These are phyloP conservation scores for Thymus quinquecostatus DNA, from an alignment of 257 asterid genomes.

Conservation along the genomic window DNA sequence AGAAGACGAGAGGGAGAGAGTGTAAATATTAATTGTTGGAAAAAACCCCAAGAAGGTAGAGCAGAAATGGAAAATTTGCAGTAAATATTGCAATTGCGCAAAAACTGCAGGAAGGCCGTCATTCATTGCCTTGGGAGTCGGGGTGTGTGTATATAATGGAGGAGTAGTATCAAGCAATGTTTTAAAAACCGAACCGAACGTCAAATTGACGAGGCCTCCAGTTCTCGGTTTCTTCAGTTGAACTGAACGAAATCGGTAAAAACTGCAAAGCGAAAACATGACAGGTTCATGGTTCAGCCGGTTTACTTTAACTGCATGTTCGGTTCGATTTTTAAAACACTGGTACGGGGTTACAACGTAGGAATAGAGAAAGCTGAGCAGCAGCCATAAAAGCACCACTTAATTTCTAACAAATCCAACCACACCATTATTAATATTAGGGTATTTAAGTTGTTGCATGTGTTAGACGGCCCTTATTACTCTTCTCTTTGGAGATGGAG, in stretches of 20 bases:
- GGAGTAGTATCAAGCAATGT: too few species aligned
- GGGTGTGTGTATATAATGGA: slow-evolving; percentile 30
- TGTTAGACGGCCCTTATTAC: slow-evolving; percentile 37
- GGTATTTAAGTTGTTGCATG: slow-evolving; percentile 36
- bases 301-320: too few species aligned
- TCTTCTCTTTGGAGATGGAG: not conserved
- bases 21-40: slow-evolving; percentile 53
- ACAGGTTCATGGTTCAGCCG: too few species aligned
- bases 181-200: too few species aligned
- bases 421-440: slow-evolving; percentile 49
- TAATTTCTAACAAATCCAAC: slow-evolving; percentile 68
- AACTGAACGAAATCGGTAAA: too few species aligned
- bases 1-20: slow-evolving; percentile 37
- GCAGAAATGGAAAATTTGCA: slow-evolving; percentile 57
- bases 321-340: too few species aligned
- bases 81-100: slow-evolving; percentile 66
- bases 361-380: slow-evolving; percentile 38
- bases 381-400: slow-evolving; percentile 54
- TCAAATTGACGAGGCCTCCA: too few species aligned
- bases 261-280: too few species aligned
- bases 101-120: slow-evolving; percentile 51
- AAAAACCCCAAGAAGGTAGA: slow-evolving; percentile 44
- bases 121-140: slow-evolving; percentile 63
- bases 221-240: too few species aligned
- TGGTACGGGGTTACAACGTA: not conserved